Evolutionary conservation across 371 early-diverging fungal genomes (phyloP).

Genomic region (Lichtheimia ramosa): DNA sequence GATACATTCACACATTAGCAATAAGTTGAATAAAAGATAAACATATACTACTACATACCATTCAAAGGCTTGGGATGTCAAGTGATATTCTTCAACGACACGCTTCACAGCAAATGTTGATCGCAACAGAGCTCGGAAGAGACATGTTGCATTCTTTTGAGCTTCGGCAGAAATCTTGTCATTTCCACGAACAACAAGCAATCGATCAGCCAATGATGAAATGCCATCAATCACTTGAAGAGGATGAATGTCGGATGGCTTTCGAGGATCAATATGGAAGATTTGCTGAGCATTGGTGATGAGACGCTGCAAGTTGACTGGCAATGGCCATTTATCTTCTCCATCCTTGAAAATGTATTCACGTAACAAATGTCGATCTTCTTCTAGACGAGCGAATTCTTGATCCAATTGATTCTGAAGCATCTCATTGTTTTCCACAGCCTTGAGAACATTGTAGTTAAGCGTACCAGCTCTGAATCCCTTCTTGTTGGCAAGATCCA

Average conservation of each 20-base stretch:
- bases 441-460: constrained; percentile 64
- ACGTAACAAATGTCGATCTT: constrained; percentile 79
- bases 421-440: constrained; percentile 66
- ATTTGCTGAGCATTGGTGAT: constrained; percentile 91
- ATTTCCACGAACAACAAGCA: constrained; percentile 84
- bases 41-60: constrained; percentile 51
- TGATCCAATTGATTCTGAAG: constrained; percentile 77
- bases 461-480: constrained; percentile 67
- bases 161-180: constrained; percentile 87
- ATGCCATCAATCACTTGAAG: constrained; percentile 77
- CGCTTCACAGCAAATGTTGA: constrained; percentile 82
- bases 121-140: constrained; percentile 88
- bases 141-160: constrained; percentile 88
- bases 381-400: constrained; percentile 76
- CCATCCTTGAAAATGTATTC: constrained; percentile 78
- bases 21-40: not conserved
- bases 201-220: constrained; percentile 65
- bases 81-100: constrained; percentile 89
- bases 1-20: too few relatives aligned
- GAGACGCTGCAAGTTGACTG: constrained; percentile 88
- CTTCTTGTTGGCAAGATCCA: constrained; percentile 70
- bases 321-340: constrained; percentile 84
- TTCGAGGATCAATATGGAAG: constrained; percentile 81
- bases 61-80: constrained; percentile 88
- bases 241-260: constrained; percentile 89